A percentile compares a stretch with the other conserved stretches of the same genome.
Evolutionary conservation across 2,329 filamentous ascomycete species (phyloP).

Genomic region (Phoma sp.): DNA sequence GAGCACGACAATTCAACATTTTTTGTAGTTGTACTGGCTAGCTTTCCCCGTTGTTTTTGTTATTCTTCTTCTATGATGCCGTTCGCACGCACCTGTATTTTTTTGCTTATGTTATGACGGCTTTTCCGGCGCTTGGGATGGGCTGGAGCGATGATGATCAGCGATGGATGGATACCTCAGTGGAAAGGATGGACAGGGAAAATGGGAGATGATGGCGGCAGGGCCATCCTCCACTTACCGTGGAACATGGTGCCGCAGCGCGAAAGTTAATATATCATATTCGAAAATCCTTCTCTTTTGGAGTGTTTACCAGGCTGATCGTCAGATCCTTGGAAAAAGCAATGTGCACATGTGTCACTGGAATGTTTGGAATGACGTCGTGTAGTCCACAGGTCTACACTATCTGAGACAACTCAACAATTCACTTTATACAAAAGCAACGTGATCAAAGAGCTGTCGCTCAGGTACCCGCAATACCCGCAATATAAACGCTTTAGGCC

Average conservation of each 20-base stretch:
- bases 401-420: too few relatives aligned
- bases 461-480: too few relatives aligned
- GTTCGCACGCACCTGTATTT: neutral
- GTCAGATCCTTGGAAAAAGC: neutral
- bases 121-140: neutral
- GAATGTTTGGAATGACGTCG: too few relatives aligned
- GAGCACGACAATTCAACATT: neutral
- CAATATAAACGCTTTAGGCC: too few relatives aligned
- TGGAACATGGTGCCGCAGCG: neutral
- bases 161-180: slow-evolving; percentile 16
- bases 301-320: too few relatives aligned
- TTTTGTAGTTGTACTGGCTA: slow-evolving; percentile 20
- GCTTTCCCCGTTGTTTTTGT: neutral
- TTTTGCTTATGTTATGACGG: slow-evolving; percentile 4
- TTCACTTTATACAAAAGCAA: too few relatives aligned
- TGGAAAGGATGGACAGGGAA: neutral
- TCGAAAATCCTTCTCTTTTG: neutral
- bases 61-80: too few relatives aligned
- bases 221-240: too few relatives aligned
- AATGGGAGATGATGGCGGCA: neutral
- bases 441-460: too few relatives aligned
- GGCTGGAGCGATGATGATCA: neutral
- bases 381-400: too few relatives aligned
- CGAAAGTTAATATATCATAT: slow-evolving; percentile 7
- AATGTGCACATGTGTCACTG: neutral